These are phyloP conservation scores for Arctium lappa DNA, from an alignment of 129 eudicot genomes.

Conservation along the genomic window DNA sequence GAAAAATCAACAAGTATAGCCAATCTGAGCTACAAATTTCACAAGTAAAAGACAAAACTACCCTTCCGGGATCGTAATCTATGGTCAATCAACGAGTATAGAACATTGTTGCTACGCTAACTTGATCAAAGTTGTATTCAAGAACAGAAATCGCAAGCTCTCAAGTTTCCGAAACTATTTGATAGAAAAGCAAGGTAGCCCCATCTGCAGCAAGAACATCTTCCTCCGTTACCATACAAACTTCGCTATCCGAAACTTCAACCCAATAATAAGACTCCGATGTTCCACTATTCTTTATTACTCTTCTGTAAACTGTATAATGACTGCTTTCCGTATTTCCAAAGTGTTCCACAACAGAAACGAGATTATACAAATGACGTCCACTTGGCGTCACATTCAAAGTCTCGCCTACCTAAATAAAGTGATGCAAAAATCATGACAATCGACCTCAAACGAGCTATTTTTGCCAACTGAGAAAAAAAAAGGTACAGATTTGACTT, in stretches of 20 bases:
- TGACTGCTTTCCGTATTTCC: slow-evolving; percentile 80
- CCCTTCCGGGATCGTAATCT: background rate
- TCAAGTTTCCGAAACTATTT: slow-evolving; percentile 40
- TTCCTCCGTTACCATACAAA: slow-evolving; percentile 54
- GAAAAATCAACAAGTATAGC: background rate
- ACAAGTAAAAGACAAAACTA: background rate
- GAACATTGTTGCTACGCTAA: background rate
- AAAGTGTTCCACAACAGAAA: slow-evolving; percentile 84
- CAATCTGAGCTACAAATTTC: background rate
- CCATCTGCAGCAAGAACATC: slow-evolving; percentile 68
- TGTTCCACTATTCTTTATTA: slow-evolving; percentile 16
- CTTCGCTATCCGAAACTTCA: slow-evolving; percentile 77
- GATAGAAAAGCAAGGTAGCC: slow-evolving; percentile 80
- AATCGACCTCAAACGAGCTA: background rate
- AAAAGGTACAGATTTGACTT: background rate
- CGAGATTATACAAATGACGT: slow-evolving; percentile 50
- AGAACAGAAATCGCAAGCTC: background rate
- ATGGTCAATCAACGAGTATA: background rate
- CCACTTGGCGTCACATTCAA: slow-evolving; percentile 6
- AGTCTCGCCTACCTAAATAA: slow-evolving; percentile 24
- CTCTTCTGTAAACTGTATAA: slow-evolving; percentile 83
- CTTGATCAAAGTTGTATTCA: background rate
- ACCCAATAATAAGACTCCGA: slow-evolving; percentile 56
- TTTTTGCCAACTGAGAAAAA: background rate
- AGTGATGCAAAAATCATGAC: background rate